Base-by-base conservation (phyloP, 768 basidiomycete species). In the Xanthoconium stramineum region DNA sequence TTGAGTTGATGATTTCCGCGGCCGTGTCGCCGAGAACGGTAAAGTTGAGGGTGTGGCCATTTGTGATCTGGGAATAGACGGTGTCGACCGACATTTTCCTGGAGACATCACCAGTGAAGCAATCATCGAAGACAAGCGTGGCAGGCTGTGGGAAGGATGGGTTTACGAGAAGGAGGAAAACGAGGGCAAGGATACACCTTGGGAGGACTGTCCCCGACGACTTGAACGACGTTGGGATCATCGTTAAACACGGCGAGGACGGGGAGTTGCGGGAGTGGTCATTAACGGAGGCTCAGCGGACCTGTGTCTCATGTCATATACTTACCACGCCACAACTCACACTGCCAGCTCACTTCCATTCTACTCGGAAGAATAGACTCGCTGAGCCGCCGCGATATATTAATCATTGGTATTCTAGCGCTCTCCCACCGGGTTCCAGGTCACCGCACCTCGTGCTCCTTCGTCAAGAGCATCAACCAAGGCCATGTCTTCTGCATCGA, bases 401-500 rank as follows among this genome's bases (percentile, higher is more conserved):
- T n/a, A 28, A 3, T 24, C 20, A 42, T 13, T 20, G 19, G 8
- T n/a, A 9, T 6, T 14, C 37, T 42, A 69, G 15, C 28, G 32
- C 33, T 57, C 55, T 58, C 85, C 77, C 8, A 92, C 81, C 1
- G 91, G 90, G 61, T 95, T 91, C 94, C 92, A 95, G 53, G 80
- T 85, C 46, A 89, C 75, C 0, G 86, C 84, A 6, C 92, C 91
- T 0, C 75, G 77, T 40, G 82, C 77, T 0, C 89, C 93, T 46
- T 78, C 67, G 65, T 95, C 91, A 0, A 94, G 74, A 0, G 70
- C 77, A 65, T 92, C 83, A 1, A 96, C 75, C 20, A 66, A 69
- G 0, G 64, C 61, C 77, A 95, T 82, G 52, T 94, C 91, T 40
- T 80, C 81, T 24, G 67, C 69, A 35, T 72, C 72, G 30, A 96